Evolutionary conservation across 148 eudicot species (phyloP).

Genomic region (Oxyria digyna): DNA sequence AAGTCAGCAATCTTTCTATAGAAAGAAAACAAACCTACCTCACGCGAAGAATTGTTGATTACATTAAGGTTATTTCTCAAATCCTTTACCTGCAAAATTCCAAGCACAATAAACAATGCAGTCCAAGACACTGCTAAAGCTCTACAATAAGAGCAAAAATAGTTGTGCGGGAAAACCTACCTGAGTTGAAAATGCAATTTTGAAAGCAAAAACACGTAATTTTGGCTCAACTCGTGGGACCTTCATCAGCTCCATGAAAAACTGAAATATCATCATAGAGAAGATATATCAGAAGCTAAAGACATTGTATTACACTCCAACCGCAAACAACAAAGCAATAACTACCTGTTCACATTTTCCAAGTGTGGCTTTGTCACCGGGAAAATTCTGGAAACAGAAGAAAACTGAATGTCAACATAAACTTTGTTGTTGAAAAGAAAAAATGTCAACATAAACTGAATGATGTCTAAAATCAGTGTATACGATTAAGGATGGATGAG

Average conservation of each 20-base stretch:
- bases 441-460: background rate
- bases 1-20: background rate
- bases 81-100: constrained; percentile 47
- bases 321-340: constrained; percentile 10
- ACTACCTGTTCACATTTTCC: constrained; percentile 96
- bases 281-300: constrained; percentile 16
- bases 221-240: constrained; percentile 93
- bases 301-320: background rate
- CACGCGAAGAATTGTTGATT: constrained; percentile 70
- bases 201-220: constrained; percentile 89
- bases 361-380: constrained; percentile 81
- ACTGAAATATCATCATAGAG: constrained; percentile 37
- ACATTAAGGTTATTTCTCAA: constrained; percentile 62
- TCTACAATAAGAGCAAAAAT: background rate
- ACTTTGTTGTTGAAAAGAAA: background rate
- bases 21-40: constrained; percentile 35
- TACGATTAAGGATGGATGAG: background rate
- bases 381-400: constrained; percentile 50
- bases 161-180: constrained; percentile 19
- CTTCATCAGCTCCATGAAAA: constrained; percentile 95
- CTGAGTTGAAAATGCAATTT: constrained; percentile 77
- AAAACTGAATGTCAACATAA: constrained; percentile 10
- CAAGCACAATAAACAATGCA: background rate
- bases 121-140: background rate
- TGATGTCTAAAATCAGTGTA: background rate